Evolutionary conservation across 2,329 filamentous ascomycete genomes (phyloP), one percentile per base, ranked within the genome.

Genomic region (Penicillium sp.): DNA sequence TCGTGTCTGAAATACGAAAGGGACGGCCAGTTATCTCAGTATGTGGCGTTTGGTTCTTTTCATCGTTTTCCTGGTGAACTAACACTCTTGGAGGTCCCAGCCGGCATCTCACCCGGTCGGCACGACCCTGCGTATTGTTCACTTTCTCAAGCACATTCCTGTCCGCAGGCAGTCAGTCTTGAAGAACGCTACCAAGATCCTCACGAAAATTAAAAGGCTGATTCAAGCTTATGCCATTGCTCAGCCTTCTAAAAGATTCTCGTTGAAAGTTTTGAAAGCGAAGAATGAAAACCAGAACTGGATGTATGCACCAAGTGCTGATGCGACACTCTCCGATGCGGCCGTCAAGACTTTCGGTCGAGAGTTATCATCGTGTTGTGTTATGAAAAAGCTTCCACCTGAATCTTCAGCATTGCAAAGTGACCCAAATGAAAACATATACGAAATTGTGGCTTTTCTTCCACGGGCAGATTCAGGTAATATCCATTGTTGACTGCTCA

Each of bases 281-380:
- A 86, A 86, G 68, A 87, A 85, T 63, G 81, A 87, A 61, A 80
- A 81, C 53, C 72, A 67, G 4, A 90, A 89, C 46, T 86, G 84
- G 75, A 75, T 79, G 14, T 89, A 87, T 68, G 82, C 81, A 1
- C 83, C 85, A 0, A 82, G 79, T 44, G 60, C 73, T 26, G 74
- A 73, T 21, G 75, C 78, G 7, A 77, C 72, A 37, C 65, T 84
- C 2, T 72, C 77, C 59, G 82, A 87, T 68, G 82, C 83, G 8
- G 81, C 80, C 3, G 69, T 82, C 39, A 86, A 85, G 61, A 73
- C 86, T 37, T 71, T 82, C 8, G 84, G 86, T 2, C 79, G 77
- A 39, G 80, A 85, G 6, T 79, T 81, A 44, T 77, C 79, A 10
- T 75, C 79, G 1, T 79, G 81, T 57, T 88, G 84, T 65, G 67